A percentile compares a stretch with the other conserved stretches of the same genome.
These are phyloP conservation scores for Leucocoprinus sp. DNA, from an alignment of 768 basidiomycete species.

Conservation along the genomic window DNA sequence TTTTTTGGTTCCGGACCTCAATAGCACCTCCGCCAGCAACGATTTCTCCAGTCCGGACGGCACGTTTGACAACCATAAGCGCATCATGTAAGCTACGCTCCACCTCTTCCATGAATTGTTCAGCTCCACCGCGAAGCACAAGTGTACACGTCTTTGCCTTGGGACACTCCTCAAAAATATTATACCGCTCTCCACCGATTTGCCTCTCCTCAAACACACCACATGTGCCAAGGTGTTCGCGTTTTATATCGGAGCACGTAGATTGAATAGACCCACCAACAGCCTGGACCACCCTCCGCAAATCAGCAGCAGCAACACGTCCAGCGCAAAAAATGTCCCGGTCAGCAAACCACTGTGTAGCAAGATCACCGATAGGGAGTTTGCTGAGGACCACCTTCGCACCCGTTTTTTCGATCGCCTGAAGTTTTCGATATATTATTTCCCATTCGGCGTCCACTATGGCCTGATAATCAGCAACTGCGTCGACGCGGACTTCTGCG, in stretches of 20 bases:
- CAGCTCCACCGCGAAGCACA: slow-evolving; percentile 90
- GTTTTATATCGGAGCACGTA: slow-evolving; percentile 86
- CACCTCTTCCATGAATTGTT: slow-evolving; percentile 98
- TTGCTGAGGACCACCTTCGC: slow-evolving; percentile 98
- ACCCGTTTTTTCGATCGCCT: slow-evolving; percentile 92
- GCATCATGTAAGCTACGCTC: slow-evolving; percentile 97
- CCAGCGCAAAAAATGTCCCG: slow-evolving; percentile 99
- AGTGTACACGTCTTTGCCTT: slow-evolving; percentile 95
- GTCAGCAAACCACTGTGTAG: slow-evolving; percentile 99
- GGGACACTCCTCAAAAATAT: slow-evolving; percentile 88
- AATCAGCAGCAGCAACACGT: slow-evolving; percentile 82
- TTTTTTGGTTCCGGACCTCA: slow-evolving; percentile 48
- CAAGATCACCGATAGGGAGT: slow-evolving; percentile 95
- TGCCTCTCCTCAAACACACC: slow-evolving; percentile 90
- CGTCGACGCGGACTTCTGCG: slow-evolving; percentile 94
- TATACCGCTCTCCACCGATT: slow-evolving; percentile 95
- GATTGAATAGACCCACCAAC: slow-evolving; percentile 93
- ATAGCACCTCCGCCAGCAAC: slow-evolving; percentile 97
- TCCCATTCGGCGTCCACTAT: slow-evolving; percentile 99
- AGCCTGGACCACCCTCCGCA: slow-evolving; percentile 91
- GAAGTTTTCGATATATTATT: slow-evolving; percentile 95
- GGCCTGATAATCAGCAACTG: slow-evolving; percentile 96
- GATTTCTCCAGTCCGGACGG: slow-evolving; percentile 90
- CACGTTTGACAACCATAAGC: slow-evolving; percentile 99
- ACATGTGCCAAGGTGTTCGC: slow-evolving; percentile 91